Evolutionary conservation across 768 basidiomycete genomes (phyloP), one percentile per base, ranked within the genome.

Genomic region (Roridomyces roridus): DNA sequence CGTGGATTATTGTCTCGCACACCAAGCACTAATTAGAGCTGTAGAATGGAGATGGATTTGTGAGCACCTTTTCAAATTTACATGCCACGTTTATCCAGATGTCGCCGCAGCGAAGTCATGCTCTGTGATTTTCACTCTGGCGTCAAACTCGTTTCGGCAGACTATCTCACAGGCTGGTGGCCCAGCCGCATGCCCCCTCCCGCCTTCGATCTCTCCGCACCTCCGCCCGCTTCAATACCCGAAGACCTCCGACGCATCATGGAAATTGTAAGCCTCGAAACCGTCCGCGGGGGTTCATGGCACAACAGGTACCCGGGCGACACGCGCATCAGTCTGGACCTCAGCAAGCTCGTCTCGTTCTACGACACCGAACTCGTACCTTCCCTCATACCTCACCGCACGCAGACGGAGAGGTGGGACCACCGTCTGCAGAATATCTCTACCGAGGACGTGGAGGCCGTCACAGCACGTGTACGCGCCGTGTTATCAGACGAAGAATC

Each of bases 221-320:
- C n/a, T 42, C 17, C 21, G 6, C 25, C n/a, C n/a, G n/a, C n/a
- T n/a, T n/a, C n/a, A n/a, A 34, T 34, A 34, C 31, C 31, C 10
- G 34, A 36, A 58, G 58, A 18, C 48, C 52, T 8, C 11, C 10
- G 15, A 15, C 31, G 7, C 36, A 29, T 31, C 24, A 9, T n/a
- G 49, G 41, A 20, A n/a, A 28, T 41, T 62, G 34, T 58, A 31
- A 2, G 5, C 17, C 56, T 59, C 50, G 40, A 51, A 49, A 28
- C 37, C 10, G 18, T 63, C 11, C 67, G 34, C 36, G 48, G 69
- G 0, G 73, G 67, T 18, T 48, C 65, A n/a, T 72, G 76, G 70
- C 68, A 75, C 36, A 69, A 74, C 36, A 62, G 25, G 23, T 70
- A 67, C 54, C 76, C 76, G 1, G 75, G 74, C 12, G 73, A 77